phyloP scores from a whole-genome alignment of 768 basidiomycete species.

The Gymnopilus dilepis region DNA sequence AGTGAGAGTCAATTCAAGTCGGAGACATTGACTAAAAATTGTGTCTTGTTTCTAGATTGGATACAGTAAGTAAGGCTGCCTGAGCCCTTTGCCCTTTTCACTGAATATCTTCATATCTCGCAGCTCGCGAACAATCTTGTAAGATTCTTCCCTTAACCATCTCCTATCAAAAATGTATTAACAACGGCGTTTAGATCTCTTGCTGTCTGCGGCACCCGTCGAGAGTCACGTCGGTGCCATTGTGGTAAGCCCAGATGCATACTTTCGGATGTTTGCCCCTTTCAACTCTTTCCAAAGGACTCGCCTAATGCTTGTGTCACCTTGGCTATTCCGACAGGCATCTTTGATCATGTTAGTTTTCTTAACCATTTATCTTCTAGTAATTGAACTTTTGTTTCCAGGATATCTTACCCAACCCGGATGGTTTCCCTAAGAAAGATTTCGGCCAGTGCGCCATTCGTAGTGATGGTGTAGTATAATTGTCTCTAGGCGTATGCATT shows the following conservation, averaged over 20 bases:
- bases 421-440: constrained; percentile 62
- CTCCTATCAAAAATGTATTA: not conserved
- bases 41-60: constrained; percentile 54
- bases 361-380: not conserved
- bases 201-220: constrained; percentile 72
- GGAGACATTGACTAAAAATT: not conserved
- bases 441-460: constrained; percentile 72
- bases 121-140: constrained; percentile 83
- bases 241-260: constrained; percentile 65
- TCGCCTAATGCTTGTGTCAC: constrained; percentile 83
- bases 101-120: not conserved
- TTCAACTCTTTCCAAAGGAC: constrained; percentile 45
- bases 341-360: constrained; percentile 68
- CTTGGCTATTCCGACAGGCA: constrained; percentile 74
- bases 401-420: constrained; percentile 71
- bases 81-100: not conserved
- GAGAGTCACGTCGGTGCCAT: constrained; percentile 74
- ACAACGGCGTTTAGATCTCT: constrained; percentile 49
- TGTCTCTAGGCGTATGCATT: too few species aligned
- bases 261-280: not conserved
- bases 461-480: constrained; percentile 56
- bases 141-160: constrained; percentile 17
- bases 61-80: constrained; percentile 56
- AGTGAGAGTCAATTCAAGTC: not conserved
- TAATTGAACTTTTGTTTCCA: constrained; percentile 28